These are phyloP conservation scores for Trichoderma arundinaceum DNA, from an alignment of 2,329 filamentous ascomycete species.

Conservation along the genomic window DNA sequence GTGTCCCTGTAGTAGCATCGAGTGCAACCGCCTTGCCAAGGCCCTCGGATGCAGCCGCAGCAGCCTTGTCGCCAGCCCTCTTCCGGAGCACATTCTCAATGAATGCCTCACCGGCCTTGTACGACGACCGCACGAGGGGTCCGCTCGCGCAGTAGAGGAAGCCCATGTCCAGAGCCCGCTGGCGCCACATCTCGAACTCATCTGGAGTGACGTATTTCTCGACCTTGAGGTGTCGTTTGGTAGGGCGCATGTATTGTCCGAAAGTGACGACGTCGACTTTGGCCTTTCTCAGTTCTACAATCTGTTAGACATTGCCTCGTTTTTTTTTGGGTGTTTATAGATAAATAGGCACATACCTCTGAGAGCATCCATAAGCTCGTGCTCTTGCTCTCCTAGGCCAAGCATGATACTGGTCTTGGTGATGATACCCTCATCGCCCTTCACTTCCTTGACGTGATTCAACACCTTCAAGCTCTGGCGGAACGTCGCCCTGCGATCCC, in stretches of 20 bases:
- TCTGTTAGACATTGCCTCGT: neutral
- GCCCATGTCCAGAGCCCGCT: constrained; percentile 89
- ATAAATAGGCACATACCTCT: constrained; percentile 55
- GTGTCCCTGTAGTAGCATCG: constrained; percentile 38
- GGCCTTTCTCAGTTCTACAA: constrained; percentile 71
- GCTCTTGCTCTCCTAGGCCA: constrained; percentile 88
- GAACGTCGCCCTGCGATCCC: constrained; percentile 89
- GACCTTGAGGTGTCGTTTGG: constrained; percentile 96
- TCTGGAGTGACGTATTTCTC: constrained; percentile 93
- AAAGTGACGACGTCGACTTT: constrained; percentile 96
- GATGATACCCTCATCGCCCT: constrained; percentile 72
- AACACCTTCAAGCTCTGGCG: constrained; percentile 82
- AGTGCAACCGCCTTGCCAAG: constrained; percentile 50
- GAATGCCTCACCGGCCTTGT: constrained; percentile 98
- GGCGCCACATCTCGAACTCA: constrained; percentile 88
- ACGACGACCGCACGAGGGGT: constrained; percentile 89
- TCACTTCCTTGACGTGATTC: constrained; percentile 77
- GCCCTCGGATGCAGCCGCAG: constrained; percentile 40
- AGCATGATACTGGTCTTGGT: constrained; percentile 99
- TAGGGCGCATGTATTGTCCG: constrained; percentile 99
- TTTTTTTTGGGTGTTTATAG: neutral
- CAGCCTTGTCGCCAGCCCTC: constrained; percentile 59
- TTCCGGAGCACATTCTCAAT: constrained; percentile 98
- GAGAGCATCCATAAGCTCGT: constrained; percentile 80
- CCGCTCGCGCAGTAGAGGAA: constrained; percentile 97